Conservation (phyloP, 2,329 filamentous ascomycete genomes). For the Elsinoe ampelina region DNA sequence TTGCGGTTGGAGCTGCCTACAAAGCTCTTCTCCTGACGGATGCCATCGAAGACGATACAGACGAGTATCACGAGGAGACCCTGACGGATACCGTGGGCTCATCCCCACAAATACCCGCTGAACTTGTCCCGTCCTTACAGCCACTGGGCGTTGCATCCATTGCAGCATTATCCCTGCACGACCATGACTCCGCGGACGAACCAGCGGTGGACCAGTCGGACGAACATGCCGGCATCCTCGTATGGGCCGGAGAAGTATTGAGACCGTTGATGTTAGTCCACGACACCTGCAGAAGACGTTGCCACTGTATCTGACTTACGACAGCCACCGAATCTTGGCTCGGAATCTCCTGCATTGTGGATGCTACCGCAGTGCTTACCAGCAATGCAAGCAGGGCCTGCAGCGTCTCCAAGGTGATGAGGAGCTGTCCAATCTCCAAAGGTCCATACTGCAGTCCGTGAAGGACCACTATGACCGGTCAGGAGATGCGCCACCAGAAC, state of each 20-base stretch:
- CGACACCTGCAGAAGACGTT: not conserved
- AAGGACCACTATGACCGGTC: constrained; percentile 15
- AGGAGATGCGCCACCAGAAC: constrained; percentile 1
- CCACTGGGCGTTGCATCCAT: not conserved
- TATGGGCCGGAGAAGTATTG: not conserved
- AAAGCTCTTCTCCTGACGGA: constrained; percentile 80
- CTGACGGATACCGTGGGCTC: constrained; percentile 18
- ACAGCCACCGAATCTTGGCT: constrained; percentile 20
- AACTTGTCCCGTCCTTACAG: not conserved
- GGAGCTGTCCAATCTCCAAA: constrained; percentile 46
- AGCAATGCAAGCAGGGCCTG: constrained; percentile 56
- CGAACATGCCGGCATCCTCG: not conserved
- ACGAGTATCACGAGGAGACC: constrained; percentile 70
- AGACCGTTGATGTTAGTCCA: not conserved
- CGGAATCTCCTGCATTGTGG: constrained; percentile 51
- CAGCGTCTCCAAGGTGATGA: constrained; percentile 45
- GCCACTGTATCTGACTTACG: not conserved
- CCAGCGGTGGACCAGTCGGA: not conserved
- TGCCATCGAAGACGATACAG: constrained; percentile 65
- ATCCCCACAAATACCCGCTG: not conserved
- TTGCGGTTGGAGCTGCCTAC: constrained; percentile 84
- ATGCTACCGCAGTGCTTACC: constrained; percentile 56
- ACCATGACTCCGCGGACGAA: not conserved
- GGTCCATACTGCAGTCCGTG: constrained; percentile 36
- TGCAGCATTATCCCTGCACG: not conserved